Evolutionary conservation across 495 filamentous ascomycete genomes (phyloP).

Genomic region (Penicillium antarcticum): DNA sequence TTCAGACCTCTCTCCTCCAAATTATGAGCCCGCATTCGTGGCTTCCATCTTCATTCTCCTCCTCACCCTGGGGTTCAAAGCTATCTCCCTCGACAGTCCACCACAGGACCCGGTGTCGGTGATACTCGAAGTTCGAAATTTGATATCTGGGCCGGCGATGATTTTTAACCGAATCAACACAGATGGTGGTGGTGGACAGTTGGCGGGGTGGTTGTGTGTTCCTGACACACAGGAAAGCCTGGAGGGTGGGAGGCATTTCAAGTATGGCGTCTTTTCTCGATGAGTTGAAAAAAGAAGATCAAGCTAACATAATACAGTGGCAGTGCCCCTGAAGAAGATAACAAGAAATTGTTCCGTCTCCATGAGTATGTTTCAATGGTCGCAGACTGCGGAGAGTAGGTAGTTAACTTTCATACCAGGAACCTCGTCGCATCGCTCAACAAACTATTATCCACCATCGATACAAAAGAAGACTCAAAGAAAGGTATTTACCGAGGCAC

Average conservation of each 20-base stretch:
- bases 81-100: slow-evolving; percentile 26
- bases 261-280: slow-evolving; percentile 3
- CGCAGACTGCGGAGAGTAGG: not conserved
- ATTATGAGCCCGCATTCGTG: slow-evolving; percentile 36
- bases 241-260: slow-evolving; percentile 7
- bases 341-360: slow-evolving; percentile 11
- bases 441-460: slow-evolving; percentile 16
- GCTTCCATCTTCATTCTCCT: slow-evolving; percentile 41
- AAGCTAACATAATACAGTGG: slow-evolving; percentile 5
- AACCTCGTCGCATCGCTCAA: slow-evolving; percentile 24
- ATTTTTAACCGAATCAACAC: slow-evolving; percentile 28
- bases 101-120: slow-evolving; percentile 27
- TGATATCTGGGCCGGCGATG: slow-evolving; percentile 35
- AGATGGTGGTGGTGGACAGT: slow-evolving; percentile 18
- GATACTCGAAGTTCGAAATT: slow-evolving; percentile 32
- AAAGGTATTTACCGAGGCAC: slow-evolving; percentile 19
- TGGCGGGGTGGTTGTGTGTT: slow-evolving; percentile 25
- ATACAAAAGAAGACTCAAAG: slow-evolving; percentile 9
- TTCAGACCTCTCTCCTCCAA: slow-evolving; percentile 21
- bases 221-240: slow-evolving; percentile 18
- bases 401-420: slow-evolving; percentile 3
- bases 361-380: slow-evolving; percentile 16
- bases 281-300: not conserved
- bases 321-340: not conserved
- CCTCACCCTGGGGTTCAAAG: slow-evolving; percentile 33